Evolutionary conservation across 345 rosid genomes (phyloP), one percentile per base, ranked within the genome.

Genomic region (Arabis hirsuta): DNA sequence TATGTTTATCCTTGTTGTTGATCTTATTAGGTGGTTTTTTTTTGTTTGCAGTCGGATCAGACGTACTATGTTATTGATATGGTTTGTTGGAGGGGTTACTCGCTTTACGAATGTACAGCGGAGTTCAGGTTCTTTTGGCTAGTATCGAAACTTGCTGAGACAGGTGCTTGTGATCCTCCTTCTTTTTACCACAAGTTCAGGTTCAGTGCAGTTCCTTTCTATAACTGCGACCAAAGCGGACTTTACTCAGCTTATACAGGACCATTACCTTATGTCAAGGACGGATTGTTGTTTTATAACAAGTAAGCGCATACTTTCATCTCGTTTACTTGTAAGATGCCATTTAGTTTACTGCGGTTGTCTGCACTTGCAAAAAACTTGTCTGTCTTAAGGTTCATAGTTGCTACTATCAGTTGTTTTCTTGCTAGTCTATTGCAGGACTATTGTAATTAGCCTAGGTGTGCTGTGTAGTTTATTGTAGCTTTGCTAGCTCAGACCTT

Each of bases 91-190:
- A 69, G 94, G 3, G 96, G 96, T 67, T 89, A 87, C 83, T 87
- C 97, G 54, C 88, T 87, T 12, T 95, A 87, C 66, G 96, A 91
- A 61, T 95, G 97, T 75, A 83, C 91, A 5, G 86, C 96, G 19
- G 99, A 95, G 84, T 95, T 90, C 74, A 83, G 99, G 41, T 91
- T 91, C 79, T 95, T 82, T 82, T 95, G 96, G 99, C 76, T 85
- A 84, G 81, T 84, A 76, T 90, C 97, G 4, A 95, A 95, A 82
- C 94, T 95, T 14, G 89, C 82, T 8, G 99, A 95, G 85, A 87
- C 90, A 0, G 90, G 93, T 16, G 97, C 96, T 68, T 91, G 89
- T 61, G 83, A 76, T 56, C 81, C 86, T 12, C 97, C 99, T 71
- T 91, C 96, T 0, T 76, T 71, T 68, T 80, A 82, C 73, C 96